A percentile compares a stretch with the other conserved stretches of the same genome.
phyloP scores from a whole-genome alignment of 2,329 filamentous ascomycete genomes.

The Phialemoniopsis sp. region DNA sequence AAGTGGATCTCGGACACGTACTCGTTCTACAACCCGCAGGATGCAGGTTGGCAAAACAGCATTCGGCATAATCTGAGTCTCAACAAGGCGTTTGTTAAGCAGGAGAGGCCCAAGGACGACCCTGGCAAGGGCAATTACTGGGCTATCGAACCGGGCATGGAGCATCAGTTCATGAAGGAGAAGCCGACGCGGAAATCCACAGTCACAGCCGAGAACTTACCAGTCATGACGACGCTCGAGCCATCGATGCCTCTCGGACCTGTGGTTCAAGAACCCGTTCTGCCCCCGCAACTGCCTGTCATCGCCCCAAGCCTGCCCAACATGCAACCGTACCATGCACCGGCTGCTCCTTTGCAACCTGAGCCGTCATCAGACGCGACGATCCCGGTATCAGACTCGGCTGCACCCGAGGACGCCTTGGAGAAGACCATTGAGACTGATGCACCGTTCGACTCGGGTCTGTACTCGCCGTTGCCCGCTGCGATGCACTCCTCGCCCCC shows the following conservation, averaged over 20 bases:
- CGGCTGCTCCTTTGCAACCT: constrained; percentile 20
- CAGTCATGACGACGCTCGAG: constrained; percentile 53
- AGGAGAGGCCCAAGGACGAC: constrained; percentile 93
- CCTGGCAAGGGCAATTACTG: constrained; percentile 98
- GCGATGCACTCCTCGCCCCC: constrained; percentile 90
- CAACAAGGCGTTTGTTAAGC: constrained; percentile 95
- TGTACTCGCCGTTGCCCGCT: constrained; percentile 66
- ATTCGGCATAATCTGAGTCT: constrained; percentile 96
- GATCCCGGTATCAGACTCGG: constrained; percentile 66
- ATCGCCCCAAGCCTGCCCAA: constrained; percentile 13
- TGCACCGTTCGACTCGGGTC: constrained; percentile 38
- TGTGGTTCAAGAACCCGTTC: constrained; percentile 38
- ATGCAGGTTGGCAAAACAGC: constrained; percentile 97
- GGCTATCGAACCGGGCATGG: constrained; percentile 87
- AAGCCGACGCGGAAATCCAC: constrained; percentile 63
- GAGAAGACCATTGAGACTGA: constrained; percentile 39
- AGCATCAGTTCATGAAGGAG: constrained; percentile 84
- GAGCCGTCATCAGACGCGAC: constrained; percentile 77
- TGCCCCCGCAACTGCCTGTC: constrained; percentile 40
- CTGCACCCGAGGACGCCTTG: constrained; percentile 45
- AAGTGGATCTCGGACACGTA: constrained; percentile 99
- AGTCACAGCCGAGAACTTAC: constrained; percentile 52
- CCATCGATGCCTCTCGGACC: constrained; percentile 34
- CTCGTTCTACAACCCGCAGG: constrained; percentile 77
- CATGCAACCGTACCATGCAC: constrained; percentile 5